Conservation (phyloP, 257 asterid genomes). For the Gynochthodes officinalis region DNA sequence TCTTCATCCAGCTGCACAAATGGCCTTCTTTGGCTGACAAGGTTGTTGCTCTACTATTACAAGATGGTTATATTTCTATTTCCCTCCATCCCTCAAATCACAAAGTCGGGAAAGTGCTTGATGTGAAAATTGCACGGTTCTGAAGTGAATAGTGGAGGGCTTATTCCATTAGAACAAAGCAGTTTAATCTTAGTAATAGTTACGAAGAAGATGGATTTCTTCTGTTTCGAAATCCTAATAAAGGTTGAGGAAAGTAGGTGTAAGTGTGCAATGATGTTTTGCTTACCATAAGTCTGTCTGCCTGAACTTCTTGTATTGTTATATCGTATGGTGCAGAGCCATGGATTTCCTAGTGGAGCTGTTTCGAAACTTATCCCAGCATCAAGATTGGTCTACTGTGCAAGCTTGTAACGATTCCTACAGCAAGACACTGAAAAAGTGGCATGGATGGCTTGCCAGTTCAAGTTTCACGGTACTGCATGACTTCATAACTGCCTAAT, state of each 20-base stretch:
- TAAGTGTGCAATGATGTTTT: background rate
- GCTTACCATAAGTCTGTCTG: background rate
- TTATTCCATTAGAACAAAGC: no score
- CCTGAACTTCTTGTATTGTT: background rate
- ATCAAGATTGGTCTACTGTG: slow-evolving; percentile 70
- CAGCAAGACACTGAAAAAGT: slow-evolving; percentile 74
- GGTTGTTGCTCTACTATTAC: slow-evolving; percentile 31
- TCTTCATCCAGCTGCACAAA: slow-evolving; percentile 78
- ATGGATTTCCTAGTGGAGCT: slow-evolving; percentile 84
- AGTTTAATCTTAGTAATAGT: no score
- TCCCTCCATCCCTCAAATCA: background rate
- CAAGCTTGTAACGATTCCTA: slow-evolving; percentile 73
- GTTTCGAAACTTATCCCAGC: slow-evolving; percentile 53
- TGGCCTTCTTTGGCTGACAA: slow-evolving; percentile 87
- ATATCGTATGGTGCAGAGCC: slow-evolving; percentile 42
- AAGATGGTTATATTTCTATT: background rate
- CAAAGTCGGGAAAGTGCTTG: background rate
- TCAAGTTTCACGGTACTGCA: slow-evolving; percentile 63
- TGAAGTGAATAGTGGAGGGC: no score
- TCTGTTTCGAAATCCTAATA: no score
- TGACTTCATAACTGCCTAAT: background rate
- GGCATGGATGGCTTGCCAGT: slow-evolving; percentile 90
- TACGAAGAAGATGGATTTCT: no score
- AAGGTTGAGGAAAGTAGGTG: no score
- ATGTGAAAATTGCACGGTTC: no score